These are phyloP conservation scores for Macroventuria anomochaeta DNA, from an alignment of 2,329 filamentous ascomycete species.

Conservation along the genomic window DNA sequence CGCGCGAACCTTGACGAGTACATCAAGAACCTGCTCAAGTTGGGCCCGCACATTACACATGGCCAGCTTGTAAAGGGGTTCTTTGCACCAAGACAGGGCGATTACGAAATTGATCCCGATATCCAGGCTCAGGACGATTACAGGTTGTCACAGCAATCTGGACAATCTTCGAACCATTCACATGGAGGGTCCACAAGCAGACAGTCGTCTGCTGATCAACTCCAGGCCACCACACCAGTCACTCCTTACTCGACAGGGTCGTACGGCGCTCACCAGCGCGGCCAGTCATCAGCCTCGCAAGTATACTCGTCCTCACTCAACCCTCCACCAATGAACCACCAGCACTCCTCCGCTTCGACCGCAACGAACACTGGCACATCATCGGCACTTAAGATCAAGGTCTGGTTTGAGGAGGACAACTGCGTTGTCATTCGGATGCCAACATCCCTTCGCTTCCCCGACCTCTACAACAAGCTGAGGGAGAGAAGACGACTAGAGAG, in stretches of 20 bases:
- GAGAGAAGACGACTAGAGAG: constrained; percentile 78
- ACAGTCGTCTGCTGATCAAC: constrained; percentile 49
- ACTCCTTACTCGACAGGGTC: constrained; percentile 46
- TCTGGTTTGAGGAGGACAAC: constrained; percentile 85
- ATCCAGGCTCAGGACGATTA: constrained; percentile 70
- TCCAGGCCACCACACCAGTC: constrained; percentile 46
- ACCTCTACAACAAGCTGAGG: constrained; percentile 82
- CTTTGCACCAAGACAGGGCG: constrained; percentile 86
- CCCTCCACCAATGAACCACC: constrained; percentile 48
- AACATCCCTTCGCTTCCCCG: constrained; percentile 75
- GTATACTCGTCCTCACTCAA: constrained; percentile 39
- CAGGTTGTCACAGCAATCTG: constrained; percentile 68
- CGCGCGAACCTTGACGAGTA: constrained; percentile 94
- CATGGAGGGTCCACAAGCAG: constrained; percentile 44
- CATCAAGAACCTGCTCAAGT: constrained; percentile 85
- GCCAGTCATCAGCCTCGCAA: constrained; percentile 45
- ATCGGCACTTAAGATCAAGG: constrained; percentile 80
- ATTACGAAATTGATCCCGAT: constrained; percentile 87
- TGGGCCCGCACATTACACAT: constrained; percentile 83
- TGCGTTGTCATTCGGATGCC: constrained; percentile 91
- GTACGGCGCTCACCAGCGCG: constrained; percentile 53
- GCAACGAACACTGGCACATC: constrained; percentile 34
- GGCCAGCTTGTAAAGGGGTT: constrained; percentile 87
- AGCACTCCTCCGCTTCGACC: constrained; percentile 44
- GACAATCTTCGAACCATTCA: constrained; percentile 47